Percentiles rank a stretch among this genome's conserved stretches.
Conservation (phyloP, 345 rosid species). For the Citrus inodora region DNA sequence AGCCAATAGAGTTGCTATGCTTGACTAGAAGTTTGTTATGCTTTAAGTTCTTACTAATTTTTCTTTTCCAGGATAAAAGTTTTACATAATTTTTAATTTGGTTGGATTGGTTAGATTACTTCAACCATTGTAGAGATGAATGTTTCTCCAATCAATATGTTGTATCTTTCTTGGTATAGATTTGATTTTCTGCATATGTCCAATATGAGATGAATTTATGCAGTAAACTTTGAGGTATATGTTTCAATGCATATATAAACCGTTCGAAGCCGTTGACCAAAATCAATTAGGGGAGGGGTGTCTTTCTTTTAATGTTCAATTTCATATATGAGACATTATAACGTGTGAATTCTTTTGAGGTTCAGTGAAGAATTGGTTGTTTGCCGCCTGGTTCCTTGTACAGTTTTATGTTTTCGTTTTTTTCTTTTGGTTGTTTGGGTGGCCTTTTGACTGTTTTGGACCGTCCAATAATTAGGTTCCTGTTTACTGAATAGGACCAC, state of each 20-base stretch:
- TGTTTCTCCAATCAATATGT: not conserved
- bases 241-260: not conserved
- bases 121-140: not conserved
- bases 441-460: not conserved
- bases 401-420: not conserved
- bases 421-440: not conserved
- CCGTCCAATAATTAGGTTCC: not conserved
- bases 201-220: not conserved
- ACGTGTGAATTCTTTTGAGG: not conserved
- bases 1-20: not conserved
- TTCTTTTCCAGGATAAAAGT: not conserved
- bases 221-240: not conserved
- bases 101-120: not conserved
- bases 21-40: not conserved
- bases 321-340: not conserved
- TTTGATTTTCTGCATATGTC: not conserved
- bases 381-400: not conserved
- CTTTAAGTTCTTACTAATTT: not conserved
- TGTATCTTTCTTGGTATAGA: not conserved
- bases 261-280: not conserved
- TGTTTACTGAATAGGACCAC: conserved; percentile 54
- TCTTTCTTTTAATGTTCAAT: not conserved
- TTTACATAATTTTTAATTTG: not conserved
- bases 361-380: not conserved
- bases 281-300: not conserved